A percentile compares a stretch with the other conserved stretches of the same genome.
phyloP scores from a whole-genome alignment of 495 filamentous ascomycete species.

The Elasticomyces elasticus region DNA sequence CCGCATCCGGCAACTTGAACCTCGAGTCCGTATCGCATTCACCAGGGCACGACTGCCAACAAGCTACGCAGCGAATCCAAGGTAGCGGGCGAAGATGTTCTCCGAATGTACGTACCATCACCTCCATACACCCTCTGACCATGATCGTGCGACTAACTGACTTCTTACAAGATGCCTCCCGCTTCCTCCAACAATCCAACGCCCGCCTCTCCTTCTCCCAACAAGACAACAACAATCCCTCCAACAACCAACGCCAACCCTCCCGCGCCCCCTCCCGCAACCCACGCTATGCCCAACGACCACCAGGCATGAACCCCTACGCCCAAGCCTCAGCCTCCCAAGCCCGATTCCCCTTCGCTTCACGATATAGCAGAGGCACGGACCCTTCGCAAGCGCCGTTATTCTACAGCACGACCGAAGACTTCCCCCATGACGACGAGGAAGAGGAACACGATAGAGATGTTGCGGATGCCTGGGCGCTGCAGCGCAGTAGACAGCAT shows the following conservation, averaged over 20 bases:
- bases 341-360: conserved; percentile 63
- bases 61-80: too few species aligned
- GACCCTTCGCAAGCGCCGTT: conserved; percentile 63
- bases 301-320: conserved; percentile 18
- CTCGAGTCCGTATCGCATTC: too few species aligned
- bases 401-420: conserved; percentile 70
- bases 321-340: conserved; percentile 60
- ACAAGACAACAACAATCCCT: too few species aligned
- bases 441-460: conserved; percentile 85
- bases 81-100: conserved; percentile 13
- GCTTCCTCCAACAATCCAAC: conserved; percentile 94
- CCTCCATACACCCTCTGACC: background rate
- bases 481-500: conserved; percentile 78
- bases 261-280: conserved; percentile 31
- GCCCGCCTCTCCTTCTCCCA: conserved; percentile 65
- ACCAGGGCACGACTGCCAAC: too few species aligned
- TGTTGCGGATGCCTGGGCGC: conserved; percentile 81
- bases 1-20: too few species aligned
- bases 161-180: conserved; percentile 86
- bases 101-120: conserved; percentile 10
- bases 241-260: conserved; percentile 39
- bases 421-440: conserved; percentile 80
- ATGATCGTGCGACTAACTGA: conserved; percentile 25
- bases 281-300: conserved; percentile 42
- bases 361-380: conserved; percentile 19